Evolutionary conservation across 2,329 filamentous ascomycete genomes (phyloP).

Genomic region (Didymella arachidicola): DNA sequence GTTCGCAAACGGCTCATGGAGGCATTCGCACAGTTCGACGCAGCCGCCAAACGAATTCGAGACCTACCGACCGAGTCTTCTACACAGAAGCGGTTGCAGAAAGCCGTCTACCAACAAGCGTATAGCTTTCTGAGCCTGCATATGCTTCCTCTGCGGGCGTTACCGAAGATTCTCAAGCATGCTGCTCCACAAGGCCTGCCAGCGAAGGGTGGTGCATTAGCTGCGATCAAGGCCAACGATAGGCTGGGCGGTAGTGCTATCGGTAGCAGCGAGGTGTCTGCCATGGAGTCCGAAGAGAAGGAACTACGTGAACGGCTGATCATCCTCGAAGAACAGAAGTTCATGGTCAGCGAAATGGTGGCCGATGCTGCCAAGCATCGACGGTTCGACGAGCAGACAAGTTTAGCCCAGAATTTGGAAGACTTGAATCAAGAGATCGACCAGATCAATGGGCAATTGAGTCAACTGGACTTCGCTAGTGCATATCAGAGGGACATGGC

Average conservation of each 20-base stretch:
- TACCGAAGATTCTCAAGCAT: constrained; percentile 61
- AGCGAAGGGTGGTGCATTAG: constrained; percentile 57
- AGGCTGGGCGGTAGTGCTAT: constrained; percentile 61
- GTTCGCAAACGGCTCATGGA: constrained; percentile 90
- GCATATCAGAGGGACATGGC: constrained; percentile 53
- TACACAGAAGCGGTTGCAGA: constrained; percentile 78
- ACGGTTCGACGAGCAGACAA: constrained; percentile 86
- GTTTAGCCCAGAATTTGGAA: constrained; percentile 79
- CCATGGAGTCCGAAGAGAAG: constrained; percentile 83
- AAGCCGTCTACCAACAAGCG: constrained; percentile 81
- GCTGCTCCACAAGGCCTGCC: constrained; percentile 61
- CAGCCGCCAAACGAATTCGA: constrained; percentile 79
- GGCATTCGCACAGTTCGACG: constrained; percentile 86
- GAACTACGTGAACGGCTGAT: constrained; percentile 79
- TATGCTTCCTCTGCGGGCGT: constrained; percentile 79
- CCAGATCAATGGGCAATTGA: constrained; percentile 69
- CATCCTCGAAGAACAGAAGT: constrained; percentile 88
- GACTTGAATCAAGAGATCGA: constrained; percentile 83
- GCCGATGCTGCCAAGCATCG: constrained; percentile 75
- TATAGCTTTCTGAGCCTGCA: constrained; percentile 85
- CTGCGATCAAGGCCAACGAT: constrained; percentile 67
- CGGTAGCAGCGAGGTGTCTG: constrained; percentile 66
- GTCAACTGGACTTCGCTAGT: constrained; percentile 69
- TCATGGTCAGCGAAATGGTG: constrained; percentile 88
- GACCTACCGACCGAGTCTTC: constrained; percentile 77